Conservation (phyloP, 2,329 filamentous ascomycete species). For the Aciculosporium take region DNA sequence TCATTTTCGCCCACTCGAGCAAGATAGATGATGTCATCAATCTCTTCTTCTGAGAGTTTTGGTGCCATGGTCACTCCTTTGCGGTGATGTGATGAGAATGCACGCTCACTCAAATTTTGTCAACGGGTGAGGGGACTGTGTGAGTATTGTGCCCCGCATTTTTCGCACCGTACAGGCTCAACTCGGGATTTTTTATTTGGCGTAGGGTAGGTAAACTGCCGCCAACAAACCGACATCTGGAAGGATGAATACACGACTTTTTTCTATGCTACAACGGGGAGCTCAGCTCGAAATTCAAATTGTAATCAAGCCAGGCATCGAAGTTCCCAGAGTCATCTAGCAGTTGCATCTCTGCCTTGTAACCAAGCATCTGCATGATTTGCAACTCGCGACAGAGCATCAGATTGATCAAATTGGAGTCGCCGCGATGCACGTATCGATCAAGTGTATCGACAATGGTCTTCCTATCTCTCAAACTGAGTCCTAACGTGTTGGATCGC, state of each 20-base stretch:
- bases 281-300: slow-evolving; percentile 15
- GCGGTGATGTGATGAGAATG: slow-evolving; percentile 5
- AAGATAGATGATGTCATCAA: slow-evolving; percentile 85
- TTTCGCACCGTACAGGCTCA: slow-evolving; percentile 19
- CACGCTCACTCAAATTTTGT: slow-evolving; percentile 14
- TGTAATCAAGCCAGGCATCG: slow-evolving; percentile 33
- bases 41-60: slow-evolving; percentile 58
- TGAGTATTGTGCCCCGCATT: slow-evolving; percentile 17
- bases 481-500: slow-evolving; percentile 17
- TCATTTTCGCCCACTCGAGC: slow-evolving; percentile 62
- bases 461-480: slow-evolving; percentile 43
- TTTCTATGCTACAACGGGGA: background rate
- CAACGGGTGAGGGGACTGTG: slow-evolving; percentile 27
- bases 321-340: slow-evolving; percentile 42
- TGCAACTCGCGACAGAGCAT: slow-evolving; percentile 45
- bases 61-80: slow-evolving; percentile 26
- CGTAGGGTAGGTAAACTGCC: background rate
- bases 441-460: slow-evolving; percentile 41
- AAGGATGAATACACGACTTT: background rate
- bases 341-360: slow-evolving; percentile 67
- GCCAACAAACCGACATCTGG: too few relatives aligned
- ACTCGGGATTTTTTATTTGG: background rate
- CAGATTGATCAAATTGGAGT: background rate
- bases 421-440: slow-evolving; percentile 16
- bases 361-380: slow-evolving; percentile 56